A percentile compares a stretch with the other conserved stretches of the same genome.
phyloP scores from a whole-genome alignment of 2,329 filamentous ascomycete genomes.

The Aschersonia sp. region DNA sequence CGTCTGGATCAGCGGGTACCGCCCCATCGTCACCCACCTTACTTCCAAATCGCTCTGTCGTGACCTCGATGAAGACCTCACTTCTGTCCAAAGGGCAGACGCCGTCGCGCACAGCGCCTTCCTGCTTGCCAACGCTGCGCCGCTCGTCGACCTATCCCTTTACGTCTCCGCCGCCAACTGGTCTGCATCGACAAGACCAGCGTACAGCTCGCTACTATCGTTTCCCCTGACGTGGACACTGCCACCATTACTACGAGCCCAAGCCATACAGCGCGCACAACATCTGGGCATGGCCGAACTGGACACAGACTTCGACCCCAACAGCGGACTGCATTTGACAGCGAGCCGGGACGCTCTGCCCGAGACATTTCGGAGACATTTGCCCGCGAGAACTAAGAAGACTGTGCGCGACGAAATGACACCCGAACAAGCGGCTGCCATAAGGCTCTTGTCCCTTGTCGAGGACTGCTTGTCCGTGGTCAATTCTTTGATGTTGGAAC shows the following conservation, averaged over 20 bases:
- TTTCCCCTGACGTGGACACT: conserved; percentile 84
- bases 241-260: conserved; percentile 55
- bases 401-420: conserved; percentile 48
- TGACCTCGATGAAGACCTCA: conserved; percentile 25
- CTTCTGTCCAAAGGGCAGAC: conserved; percentile 28
- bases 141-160: conserved; percentile 71
- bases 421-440: conserved; percentile 56
- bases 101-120: conserved; percentile 47
- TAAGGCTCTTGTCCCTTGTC: conserved; percentile 61
- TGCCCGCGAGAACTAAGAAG: conserved; percentile 30
- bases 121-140: conserved; percentile 57
- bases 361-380: conserved; percentile 22
- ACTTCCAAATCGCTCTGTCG: conserved; percentile 17
- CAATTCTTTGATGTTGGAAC: conserved; percentile 32
- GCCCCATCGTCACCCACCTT: conserved; percentile 44
- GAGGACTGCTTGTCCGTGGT: conserved; percentile 59
- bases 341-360: conserved; percentile 22
- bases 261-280: conserved; percentile 55
- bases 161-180: conserved; percentile 89
- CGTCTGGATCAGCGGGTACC: conserved; percentile 44
- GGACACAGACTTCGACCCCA: conserved; percentile 40
- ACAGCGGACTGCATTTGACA: conserved; percentile 19
- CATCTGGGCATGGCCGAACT: conserved; percentile 55
- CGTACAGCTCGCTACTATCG: conserved; percentile 64
- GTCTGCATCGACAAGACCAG: conserved; percentile 57